Conservation (phyloP, 2,329 filamentous ascomycete species). For the Harringtonia aguacate region DNA sequence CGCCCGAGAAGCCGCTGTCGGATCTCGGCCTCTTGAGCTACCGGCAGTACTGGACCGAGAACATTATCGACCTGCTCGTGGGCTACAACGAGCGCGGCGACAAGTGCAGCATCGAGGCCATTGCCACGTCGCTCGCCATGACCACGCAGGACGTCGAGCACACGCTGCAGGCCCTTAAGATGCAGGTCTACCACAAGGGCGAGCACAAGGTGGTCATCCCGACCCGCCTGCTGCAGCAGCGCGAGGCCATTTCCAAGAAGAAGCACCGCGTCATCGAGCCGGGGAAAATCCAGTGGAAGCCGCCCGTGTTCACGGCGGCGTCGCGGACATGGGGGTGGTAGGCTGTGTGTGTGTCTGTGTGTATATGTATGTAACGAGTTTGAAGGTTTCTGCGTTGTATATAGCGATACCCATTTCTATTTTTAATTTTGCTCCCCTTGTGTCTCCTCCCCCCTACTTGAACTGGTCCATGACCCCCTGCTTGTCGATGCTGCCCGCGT, state of each 20-base stretch:
- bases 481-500: neutral
- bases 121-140: constrained; percentile 76
- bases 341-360: neutral
- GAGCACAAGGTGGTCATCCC: constrained; percentile 94
- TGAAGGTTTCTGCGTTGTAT: no score
- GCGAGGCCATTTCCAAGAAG: constrained; percentile 73
- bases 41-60: constrained; percentile 95
- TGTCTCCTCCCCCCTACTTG: constrained; percentile 7
- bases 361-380: neutral
- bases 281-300: constrained; percentile 81
- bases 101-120: constrained; percentile 73
- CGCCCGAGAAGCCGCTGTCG: constrained; percentile 90
- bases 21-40: constrained; percentile 91
- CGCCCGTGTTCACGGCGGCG: constrained; percentile 84
- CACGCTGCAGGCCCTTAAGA: constrained; percentile 84
- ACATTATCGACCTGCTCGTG: constrained; percentile 78
- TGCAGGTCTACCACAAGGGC: constrained; percentile 92
- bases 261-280: constrained; percentile 68
- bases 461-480: neutral
- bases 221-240: constrained; percentile 66
- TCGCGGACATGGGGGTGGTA: constrained; percentile 95
- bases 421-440: no score
- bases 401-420: neutral
- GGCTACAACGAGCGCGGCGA: constrained; percentile 57
- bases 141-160: constrained; percentile 96